phyloP scores from a whole-genome alignment of 495 filamentous ascomycete genomes.

The Amniculicola lignicola region DNA sequence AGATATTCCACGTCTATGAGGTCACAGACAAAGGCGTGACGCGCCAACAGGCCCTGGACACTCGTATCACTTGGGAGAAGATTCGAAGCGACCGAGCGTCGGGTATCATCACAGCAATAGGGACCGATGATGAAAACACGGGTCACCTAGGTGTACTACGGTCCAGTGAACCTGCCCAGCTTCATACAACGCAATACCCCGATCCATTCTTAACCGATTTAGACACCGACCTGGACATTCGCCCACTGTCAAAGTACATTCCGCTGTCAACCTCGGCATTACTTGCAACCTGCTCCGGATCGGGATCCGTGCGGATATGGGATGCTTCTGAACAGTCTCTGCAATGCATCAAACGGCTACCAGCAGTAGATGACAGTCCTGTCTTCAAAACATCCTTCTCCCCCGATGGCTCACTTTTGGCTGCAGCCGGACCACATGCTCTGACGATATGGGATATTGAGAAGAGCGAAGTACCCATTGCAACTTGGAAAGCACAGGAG shows the following conservation, averaged over 20 bases:
- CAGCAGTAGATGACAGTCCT: slow-evolving; percentile 4
- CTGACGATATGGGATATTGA: slow-evolving; percentile 26
- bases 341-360: slow-evolving; percentile 14
- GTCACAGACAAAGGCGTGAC: slow-evolving; percentile 2
- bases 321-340: slow-evolving; percentile 26
- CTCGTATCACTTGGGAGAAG: slow-evolving; percentile 26
- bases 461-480: slow-evolving; percentile 11
- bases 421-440: slow-evolving; percentile 15
- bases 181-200: slow-evolving; percentile 20
- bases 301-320: slow-evolving; percentile 20
- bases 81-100: slow-evolving; percentile 30
- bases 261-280: slow-evolving; percentile 9
- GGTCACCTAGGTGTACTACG: slow-evolving; percentile 25
- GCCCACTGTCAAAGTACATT: neutral
- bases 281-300: slow-evolving; percentile 17
- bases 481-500: slow-evolving; percentile 24
- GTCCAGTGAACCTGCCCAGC: slow-evolving; percentile 9
- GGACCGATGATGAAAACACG: slow-evolving; percentile 17
- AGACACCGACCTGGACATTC: neutral
- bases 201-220: slow-evolving; percentile 22
- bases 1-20: slow-evolving; percentile 27
- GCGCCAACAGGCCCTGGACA: slow-evolving; percentile 2
- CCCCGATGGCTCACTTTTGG: slow-evolving; percentile 11
- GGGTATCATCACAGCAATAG: slow-evolving; percentile 28
- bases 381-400: slow-evolving; percentile 18